Conservation (phyloP, 1,284 basidiomycete genomes). For the Leccinum subatratum region DNA sequence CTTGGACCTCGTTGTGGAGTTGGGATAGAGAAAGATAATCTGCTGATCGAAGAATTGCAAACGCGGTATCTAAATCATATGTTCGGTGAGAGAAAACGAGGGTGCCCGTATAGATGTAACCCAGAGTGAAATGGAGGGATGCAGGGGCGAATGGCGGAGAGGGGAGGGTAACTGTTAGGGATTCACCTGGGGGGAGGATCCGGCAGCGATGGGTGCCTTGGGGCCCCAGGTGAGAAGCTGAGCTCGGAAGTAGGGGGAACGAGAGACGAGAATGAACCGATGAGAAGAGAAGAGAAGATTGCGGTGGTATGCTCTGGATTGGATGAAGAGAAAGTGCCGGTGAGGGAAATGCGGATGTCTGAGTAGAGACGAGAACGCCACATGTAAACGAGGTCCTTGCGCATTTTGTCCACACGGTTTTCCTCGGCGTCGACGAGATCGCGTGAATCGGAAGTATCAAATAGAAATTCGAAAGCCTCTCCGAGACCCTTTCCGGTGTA, state of each 20-base stretch:
- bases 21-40: constrained; percentile 76
- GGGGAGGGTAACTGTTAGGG: constrained; percentile 65
- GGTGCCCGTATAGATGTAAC: constrained; percentile 91
- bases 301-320: constrained; percentile 69
- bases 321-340: constrained; percentile 54
- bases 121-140: constrained; percentile 90
- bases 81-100: constrained; percentile 89
- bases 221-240: constrained; percentile 60
- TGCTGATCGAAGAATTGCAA: constrained; percentile 83
- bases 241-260: constrained; percentile 83
- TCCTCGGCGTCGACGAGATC: constrained; percentile 50
- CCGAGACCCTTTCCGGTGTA: constrained; percentile 86
- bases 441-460: constrained; percentile 60
- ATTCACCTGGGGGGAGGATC: constrained; percentile 36
- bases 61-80: constrained; percentile 88
- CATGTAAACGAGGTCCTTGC: constrained; percentile 91
- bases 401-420: constrained; percentile 78
- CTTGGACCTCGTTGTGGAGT: constrained; percentile 75
- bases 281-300: constrained; percentile 86
- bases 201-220: constrained; percentile 28
- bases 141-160: constrained; percentile 95
- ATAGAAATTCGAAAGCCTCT: constrained; percentile 85
- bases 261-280: constrained; percentile 85
- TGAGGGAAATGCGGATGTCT: constrained; percentile 78
- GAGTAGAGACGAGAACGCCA: constrained; percentile 91